Evolutionary conservation across 2,329 filamentous ascomycete species (phyloP).

Genomic region (Ascomycota sp.): DNA sequence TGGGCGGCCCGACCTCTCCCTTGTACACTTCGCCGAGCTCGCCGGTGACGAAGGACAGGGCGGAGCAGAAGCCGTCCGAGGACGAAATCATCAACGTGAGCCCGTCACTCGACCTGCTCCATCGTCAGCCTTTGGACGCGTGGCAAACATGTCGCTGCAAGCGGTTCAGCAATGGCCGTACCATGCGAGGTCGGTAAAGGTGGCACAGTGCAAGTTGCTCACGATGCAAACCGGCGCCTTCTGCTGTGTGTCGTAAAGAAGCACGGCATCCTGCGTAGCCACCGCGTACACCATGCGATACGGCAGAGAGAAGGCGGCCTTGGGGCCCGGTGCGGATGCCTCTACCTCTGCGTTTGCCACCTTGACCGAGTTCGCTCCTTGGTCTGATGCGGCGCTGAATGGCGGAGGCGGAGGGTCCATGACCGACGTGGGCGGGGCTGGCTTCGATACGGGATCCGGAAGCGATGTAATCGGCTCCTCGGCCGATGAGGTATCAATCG

Average conservation of each 20-base stretch:
- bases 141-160: background rate
- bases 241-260: conserved; percentile 93
- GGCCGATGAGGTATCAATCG: conserved; percentile 73
- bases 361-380: conserved; percentile 28
- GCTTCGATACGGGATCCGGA: conserved; percentile 56
- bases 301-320: conserved; percentile 57
- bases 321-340: conserved; percentile 32
- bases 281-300: conserved; percentile 95
- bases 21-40: conserved; percentile 70
- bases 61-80: conserved; percentile 91
- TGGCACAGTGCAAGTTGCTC: conserved; percentile 91
- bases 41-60: conserved; percentile 58
- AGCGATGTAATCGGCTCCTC: conserved; percentile 68
- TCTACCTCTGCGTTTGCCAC: conserved; percentile 20
- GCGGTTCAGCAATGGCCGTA: conserved; percentile 20
- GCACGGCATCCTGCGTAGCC: conserved; percentile 82
- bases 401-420: conserved; percentile 68
- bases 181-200: conserved; percentile 92
- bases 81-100: conserved; percentile 68
- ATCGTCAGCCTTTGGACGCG: conserved; percentile 1
- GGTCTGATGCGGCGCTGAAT: conserved; percentile 25
- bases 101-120: conserved; percentile 25
- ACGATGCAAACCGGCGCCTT: conserved; percentile 82
- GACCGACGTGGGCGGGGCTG: conserved; percentile 32
- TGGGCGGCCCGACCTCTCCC: conserved; percentile 37